Evolutionary conservation across 768 basidiomycete genomes (phyloP).

Genomic region (Tulasnella calospora): DNA sequence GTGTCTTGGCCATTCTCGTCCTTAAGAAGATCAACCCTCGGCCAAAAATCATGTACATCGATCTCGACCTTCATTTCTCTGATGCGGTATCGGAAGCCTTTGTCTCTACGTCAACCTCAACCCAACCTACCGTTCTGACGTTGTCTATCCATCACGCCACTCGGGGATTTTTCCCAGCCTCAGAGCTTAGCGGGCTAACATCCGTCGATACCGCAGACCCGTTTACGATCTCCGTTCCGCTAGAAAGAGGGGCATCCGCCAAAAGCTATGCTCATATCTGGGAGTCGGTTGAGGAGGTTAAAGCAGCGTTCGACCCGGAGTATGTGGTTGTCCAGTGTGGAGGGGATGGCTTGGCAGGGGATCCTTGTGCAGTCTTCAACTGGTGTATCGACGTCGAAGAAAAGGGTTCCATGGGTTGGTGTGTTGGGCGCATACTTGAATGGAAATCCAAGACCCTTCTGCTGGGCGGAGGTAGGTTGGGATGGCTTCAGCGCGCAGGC

Average conservation of each 20-base stretch:
- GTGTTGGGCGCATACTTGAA: slow-evolving; percentile 45
- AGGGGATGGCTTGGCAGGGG: slow-evolving; percentile 78
- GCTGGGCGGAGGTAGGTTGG: slow-evolving; percentile 64
- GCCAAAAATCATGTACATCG: slow-evolving; percentile 76
- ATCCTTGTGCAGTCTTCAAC: slow-evolving; percentile 71
- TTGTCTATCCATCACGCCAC: slow-evolving; percentile 80
- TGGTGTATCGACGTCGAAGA: slow-evolving; percentile 54
- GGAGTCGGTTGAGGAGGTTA: slow-evolving; percentile 51
- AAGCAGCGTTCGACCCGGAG: slow-evolving; percentile 62
- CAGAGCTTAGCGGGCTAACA: slow-evolving; percentile 49
- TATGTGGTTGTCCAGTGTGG: slow-evolving; percentile 82
- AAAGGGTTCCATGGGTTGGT: slow-evolving; percentile 67
- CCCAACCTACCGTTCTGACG: slow-evolving; percentile 47
- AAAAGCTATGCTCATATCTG: slow-evolving; percentile 61
- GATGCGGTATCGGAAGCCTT: slow-evolving; percentile 84
- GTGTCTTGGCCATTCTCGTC: slow-evolving; percentile 71
- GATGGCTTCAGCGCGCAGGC: slow-evolving; percentile 15
- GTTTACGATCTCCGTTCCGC: slow-evolving; percentile 74
- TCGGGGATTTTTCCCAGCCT: slow-evolving; percentile 77
- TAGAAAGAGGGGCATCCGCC: slow-evolving; percentile 63
- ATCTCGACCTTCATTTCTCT: slow-evolving; percentile 87
- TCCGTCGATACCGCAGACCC: slow-evolving; percentile 45
- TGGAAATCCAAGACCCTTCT: slow-evolving; percentile 63
- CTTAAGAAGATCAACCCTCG: slow-evolving; percentile 46
- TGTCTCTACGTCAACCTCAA: slow-evolving; percentile 38